Conservation (phyloP, 108 stramenopile genomes). For the Aurantiochytrium sp. region DNA sequence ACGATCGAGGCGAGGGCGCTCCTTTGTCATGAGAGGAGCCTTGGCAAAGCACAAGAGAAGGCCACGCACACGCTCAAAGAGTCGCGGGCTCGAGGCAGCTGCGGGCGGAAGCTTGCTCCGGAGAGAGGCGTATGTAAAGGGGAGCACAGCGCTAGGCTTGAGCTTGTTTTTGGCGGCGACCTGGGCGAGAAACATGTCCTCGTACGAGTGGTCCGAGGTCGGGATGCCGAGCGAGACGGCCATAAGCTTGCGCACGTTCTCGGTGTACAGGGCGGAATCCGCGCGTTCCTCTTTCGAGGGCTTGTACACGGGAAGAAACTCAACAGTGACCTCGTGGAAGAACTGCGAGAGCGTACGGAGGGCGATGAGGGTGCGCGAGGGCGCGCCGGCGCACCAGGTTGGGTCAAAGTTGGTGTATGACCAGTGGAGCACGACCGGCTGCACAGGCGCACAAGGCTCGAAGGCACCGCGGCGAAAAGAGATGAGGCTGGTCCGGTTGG, state of each 20-base stretch:
- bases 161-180: neutral
- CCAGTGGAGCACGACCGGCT: conserved; percentile 28
- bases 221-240: conserved; percentile 9
- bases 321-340: neutral
- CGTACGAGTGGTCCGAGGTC: conserved; percentile 22
- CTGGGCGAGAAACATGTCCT: conserved; percentile 19
- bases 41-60: neutral
- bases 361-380: neutral
- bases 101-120: neutral
- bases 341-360: neutral
- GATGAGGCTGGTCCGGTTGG: conserved; percentile 23
- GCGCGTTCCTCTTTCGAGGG: neutral
- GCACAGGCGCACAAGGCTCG: conserved; percentile 12
- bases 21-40: neutral
- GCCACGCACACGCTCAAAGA: neutral
- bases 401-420: conserved; percentile 19
- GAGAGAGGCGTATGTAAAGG: neutral
- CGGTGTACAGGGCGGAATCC: neutral
- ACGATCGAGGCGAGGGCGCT: neutral
- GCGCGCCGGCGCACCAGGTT: neutral
- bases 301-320: neutral
- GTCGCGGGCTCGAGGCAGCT: neutral
- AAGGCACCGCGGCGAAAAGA: conserved; percentile 26
- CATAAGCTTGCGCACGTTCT: conserved; percentile 9
- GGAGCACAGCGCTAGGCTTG: neutral